Conservation (phyloP, 164 flowering plant species). For the Chimonanthus salicifolius region DNA sequence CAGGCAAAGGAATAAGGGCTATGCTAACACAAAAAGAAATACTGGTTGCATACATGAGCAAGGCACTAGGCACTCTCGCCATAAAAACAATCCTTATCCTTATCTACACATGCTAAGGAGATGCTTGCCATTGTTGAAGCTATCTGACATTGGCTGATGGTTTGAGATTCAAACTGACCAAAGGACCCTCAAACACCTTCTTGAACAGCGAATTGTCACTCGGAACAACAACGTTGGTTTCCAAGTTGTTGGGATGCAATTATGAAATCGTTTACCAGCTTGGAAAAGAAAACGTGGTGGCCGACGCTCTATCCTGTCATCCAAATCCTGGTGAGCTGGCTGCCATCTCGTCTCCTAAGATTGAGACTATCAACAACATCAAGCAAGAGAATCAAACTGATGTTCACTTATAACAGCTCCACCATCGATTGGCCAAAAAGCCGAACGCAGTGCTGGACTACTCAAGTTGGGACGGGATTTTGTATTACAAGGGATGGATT, state of each 20-base stretch:
- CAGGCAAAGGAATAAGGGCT: neutral
- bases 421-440: neutral
- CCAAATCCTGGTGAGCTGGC: neutral
- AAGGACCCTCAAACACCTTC: neutral
- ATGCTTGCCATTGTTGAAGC: constrained; percentile 1
- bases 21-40: neutral
- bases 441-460: neutral
- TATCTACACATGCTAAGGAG: neutral
- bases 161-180: neutral
- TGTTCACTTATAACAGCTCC: neutral
- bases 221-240: neutral
- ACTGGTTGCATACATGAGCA: neutral
- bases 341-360: neutral
- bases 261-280: neutral
- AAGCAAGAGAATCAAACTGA: too few relatives aligned
- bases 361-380: neutral
- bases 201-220: neutral
- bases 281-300: neutral
- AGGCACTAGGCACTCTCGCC: neutral
- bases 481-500: too few relatives aligned
- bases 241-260: neutral
- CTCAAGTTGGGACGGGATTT: neutral
- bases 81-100: neutral
- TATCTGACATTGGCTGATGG: neutral
- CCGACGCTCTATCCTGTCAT: neutral